Evolutionary conservation across 176 grass and related monocot genomes (phyloP).

Genomic region (Aegilops bicornis): DNA sequence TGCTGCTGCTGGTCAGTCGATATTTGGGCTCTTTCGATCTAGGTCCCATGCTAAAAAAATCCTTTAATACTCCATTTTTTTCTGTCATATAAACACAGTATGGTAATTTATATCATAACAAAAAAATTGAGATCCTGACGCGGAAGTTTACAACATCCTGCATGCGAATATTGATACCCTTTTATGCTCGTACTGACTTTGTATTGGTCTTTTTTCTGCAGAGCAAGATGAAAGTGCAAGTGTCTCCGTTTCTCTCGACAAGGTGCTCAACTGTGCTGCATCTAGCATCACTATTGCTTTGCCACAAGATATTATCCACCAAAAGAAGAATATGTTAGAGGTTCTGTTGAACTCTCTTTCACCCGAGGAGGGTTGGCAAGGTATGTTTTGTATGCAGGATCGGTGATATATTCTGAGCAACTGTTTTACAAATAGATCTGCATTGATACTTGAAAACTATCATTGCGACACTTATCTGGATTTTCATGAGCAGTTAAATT

Average conservation of each 20-base stretch:
- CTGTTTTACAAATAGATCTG: background rate
- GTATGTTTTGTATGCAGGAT: conserved; percentile 43
- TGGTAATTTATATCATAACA: background rate
- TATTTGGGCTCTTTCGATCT: conserved; percentile 13
- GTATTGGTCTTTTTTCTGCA: conserved; percentile 45
- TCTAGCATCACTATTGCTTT: conserved; percentile 71
- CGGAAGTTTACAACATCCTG: background rate
- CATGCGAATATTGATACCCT: background rate
- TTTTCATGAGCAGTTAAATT: conserved; percentile 75
- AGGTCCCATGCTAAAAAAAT: conserved; percentile 5
- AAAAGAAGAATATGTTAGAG: conserved; percentile 68
- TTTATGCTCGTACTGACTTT: background rate
- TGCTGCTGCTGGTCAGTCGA: conserved; percentile 51
- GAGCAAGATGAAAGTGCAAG: conserved; percentile 65
- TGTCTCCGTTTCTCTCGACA: conserved; percentile 70
- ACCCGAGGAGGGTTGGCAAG: conserved; percentile 74
- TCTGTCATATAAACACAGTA: background rate
- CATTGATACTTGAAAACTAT: conserved; percentile 23
- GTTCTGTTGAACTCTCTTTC: conserved; percentile 74
- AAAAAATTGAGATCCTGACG: background rate
- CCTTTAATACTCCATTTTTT: background rate
- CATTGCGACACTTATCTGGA: conserved; percentile 10
- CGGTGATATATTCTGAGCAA: conserved; percentile 32
- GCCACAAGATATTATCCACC: conserved; percentile 58
- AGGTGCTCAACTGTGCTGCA: conserved; percentile 82